Base-by-base conservation (phyloP, 1,284 basidiomycete genomes). In the Mycena citricolor region DNA sequence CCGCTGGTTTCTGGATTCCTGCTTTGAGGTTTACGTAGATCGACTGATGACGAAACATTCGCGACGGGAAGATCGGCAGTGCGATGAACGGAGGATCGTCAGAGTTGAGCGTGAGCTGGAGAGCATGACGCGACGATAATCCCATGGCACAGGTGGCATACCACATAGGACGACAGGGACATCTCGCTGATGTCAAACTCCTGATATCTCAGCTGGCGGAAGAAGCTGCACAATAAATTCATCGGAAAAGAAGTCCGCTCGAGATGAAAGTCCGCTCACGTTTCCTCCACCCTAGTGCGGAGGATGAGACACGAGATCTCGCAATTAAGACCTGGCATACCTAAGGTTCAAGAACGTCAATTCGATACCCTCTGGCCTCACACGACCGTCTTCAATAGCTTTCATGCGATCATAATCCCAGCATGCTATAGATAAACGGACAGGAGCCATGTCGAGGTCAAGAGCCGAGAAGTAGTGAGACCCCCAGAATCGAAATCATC, bases 391-490 rank as follows among this genome's bases (percentile, higher is more conserved):
- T 35, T 54, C 48, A 17, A 54, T 37, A 4, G 52, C 52, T 32
- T 54, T 54, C 30, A 41, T 32, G n/a, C 52, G 49, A 24, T 54
- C 52, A 19, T 54, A 54, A 16, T 54, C 52, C 52, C 52, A 54
- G 26, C 45, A 54, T 3, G 44, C 52, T 12, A 54, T 23, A n/a
- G 49, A 51, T 19, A 51, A 42, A 26, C 34, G 42, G n/a, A 54
- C 32, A 14, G 49, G 44, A n/a, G 42, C 41, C 52, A 51, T 54
- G 23, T 25, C 13, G 19, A 38, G 23, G 4, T 28, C n/a, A n/a
- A n/a, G n/a, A n/a, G n/a, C n/a, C n/a, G n/a, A n/a, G n/a, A n/a
- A n/a, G n/a, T n/a, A n/a, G n/a, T n/a, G n/a, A n/a, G n/a, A n/a
- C n/a, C n/a, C n/a, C n/a, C n/a, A n/a, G n/a, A n/a, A n/a, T n/a